Base-by-base conservation (phyloP, 2,329 filamentous ascomycete genomes). In the Teratosphaeria zuluensis region DNA sequence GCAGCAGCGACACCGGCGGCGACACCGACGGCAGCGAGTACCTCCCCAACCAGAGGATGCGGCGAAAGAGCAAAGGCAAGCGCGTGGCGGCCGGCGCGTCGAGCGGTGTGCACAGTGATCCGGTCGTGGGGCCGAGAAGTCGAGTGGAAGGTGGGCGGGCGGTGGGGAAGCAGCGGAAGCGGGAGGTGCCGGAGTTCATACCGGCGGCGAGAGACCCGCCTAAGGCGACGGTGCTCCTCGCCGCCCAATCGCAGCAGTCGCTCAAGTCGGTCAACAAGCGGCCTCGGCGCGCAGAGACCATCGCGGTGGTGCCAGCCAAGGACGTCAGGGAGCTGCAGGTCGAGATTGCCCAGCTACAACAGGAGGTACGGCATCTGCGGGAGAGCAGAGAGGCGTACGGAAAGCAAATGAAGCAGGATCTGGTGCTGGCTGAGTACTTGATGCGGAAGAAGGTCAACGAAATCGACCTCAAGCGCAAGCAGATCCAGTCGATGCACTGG, bases 341-440 rank as follows among this genome's bases (percentile, higher is more conserved):
- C 16, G 42, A 48, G 16, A 21, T 48, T n/a, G 42, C 19, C 4
- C 42, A 21, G 42, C 42, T 48, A 8, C 42, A 48, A n/a, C n/a
- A 48, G 9, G 42, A 48, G 42, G 42, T 48, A 1, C 4, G n/a
- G 2, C 42, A 48, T 48, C 19, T 48, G 2, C 42, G 42, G 4
- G 42, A 48, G 42, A 48, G 42, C 42, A n/a, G 9, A 8, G 42
- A 48, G 5, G 42, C 42, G n/a, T 48, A 48, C 19, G 42, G 42
- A 8, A 48, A 21, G 42, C 42, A 48, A 9, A 8, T 48, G 16
- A 48, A 48, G 51, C 60, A 58, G 56, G 60, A 60, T 32, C 60
- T 62, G 58, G 16, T 60, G 30, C 54, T 62, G 42, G 42, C 42
- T n/a, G 42, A 48, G 42, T 48, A 11, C 9, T n/a, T 48, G 42